Evolutionary conservation across 2,329 filamentous ascomycete species (phyloP).

Genomic region (Trichoderma oligosporum): DNA sequence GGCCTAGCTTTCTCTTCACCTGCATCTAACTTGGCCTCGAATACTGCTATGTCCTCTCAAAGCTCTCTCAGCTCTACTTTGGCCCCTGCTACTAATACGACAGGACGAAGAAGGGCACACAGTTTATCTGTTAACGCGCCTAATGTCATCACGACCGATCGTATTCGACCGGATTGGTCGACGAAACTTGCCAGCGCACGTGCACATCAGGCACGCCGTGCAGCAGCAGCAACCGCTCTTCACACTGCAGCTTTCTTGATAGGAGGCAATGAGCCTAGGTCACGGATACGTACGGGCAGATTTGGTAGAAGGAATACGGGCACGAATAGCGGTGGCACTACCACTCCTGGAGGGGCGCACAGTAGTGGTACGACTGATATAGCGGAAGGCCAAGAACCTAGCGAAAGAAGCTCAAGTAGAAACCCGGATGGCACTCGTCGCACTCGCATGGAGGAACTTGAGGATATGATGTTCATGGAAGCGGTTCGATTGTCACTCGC

Average conservation of each 20-base stretch:
- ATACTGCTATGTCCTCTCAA: slow-evolving; percentile 79
- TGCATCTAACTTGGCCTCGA: slow-evolving; percentile 38
- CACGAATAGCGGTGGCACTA: slow-evolving; percentile 34
- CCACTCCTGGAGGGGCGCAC: slow-evolving; percentile 28
- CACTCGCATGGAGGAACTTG: slow-evolving; percentile 74
- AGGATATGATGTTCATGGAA: slow-evolving; percentile 99
- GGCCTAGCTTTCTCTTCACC: slow-evolving; percentile 66
- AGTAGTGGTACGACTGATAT: slow-evolving; percentile 17
- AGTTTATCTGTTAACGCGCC: slow-evolving; percentile 77
- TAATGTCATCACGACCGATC: slow-evolving; percentile 87
- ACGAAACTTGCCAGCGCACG: slow-evolving; percentile 82
- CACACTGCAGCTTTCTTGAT: slow-evolving; percentile 94
- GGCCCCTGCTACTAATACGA: slow-evolving; percentile 38
- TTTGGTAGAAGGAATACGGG: slow-evolving; percentile 55
- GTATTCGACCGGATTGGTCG: slow-evolving; percentile 89
- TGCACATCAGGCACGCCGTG: slow-evolving; percentile 77
- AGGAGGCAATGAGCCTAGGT: slow-evolving; percentile 56
- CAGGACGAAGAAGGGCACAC: slow-evolving; percentile 48
- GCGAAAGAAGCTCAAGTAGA: slow-evolving; percentile 25
- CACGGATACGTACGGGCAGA: slow-evolving; percentile 44
- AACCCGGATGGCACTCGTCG: slow-evolving; percentile 33
- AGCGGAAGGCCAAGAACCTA: slow-evolving; percentile 27
- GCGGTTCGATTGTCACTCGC: slow-evolving; percentile 88
- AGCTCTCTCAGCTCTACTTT: slow-evolving; percentile 67
- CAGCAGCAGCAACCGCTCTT: slow-evolving; percentile 87